Base-by-base conservation (phyloP, 495 filamentous ascomycete species). In the Penicillium coprophilum region DNA sequence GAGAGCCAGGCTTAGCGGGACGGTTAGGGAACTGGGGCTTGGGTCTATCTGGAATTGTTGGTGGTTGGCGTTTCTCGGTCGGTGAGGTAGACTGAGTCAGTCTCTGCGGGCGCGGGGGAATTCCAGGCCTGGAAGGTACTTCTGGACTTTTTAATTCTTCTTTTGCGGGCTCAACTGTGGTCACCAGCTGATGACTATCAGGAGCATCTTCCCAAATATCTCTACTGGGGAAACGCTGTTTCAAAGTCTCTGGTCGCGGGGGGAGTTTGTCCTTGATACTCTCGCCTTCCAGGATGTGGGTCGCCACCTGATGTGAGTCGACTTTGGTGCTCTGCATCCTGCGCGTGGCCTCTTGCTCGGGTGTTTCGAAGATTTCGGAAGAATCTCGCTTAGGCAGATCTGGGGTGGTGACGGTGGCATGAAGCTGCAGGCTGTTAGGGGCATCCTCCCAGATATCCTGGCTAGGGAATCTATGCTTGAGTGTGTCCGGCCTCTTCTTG, bases 191-290 rank as follows among this genome's bases (percentile, higher is more conserved):
- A 44, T 90, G 82, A 62, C 87, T 91, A 59, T 94, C 89, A 4
- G 94, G 93, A 0, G 84, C 84, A 67, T 99, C 94, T 75, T 99
- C 94, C 94, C 94, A 99, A 43, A 97, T 88, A 72, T 99, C 94
- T 34, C 84, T 85, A 67, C 92, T 96, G 6, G 94, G 94, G 68
- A 99, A 99, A 7, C 92, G 82, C 32, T 88, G 88, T 53, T 84
- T 80, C 63, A 83, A 63, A 19, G 61, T 31, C 23, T 78, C 76
- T 4, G 85, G 79, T 8, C 83, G 78, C 4, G 69, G 66, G 10
- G 68, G 49, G 56, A 70, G 62, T 75, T 82, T 65, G 65, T 83
- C 67, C 6, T 60, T 65, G 13, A 30, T 20, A 5, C 63, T 64
- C 24, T 70, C 70, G 1, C 70, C 67, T 38, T 68, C 64, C 8